Percentiles rank a stretch among this genome's conserved stretches.
Evolutionary conservation across 495 filamentous ascomycete genomes (phyloP).

Genomic region (Parathielavia appendiculata): DNA sequence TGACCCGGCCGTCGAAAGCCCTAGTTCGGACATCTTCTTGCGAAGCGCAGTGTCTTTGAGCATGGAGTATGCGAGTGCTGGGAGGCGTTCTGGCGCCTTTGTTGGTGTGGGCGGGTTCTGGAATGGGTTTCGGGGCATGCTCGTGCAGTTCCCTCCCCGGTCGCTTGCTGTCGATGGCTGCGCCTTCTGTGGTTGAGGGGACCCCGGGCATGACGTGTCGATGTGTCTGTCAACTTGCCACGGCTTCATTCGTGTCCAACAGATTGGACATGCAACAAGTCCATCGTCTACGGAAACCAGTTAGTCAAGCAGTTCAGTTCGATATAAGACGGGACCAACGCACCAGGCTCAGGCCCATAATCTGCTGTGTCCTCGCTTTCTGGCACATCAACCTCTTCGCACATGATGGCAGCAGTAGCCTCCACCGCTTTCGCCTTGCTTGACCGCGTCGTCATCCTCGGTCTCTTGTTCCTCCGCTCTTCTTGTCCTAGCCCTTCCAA

Average conservation of each 20-base stretch:
- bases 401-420: conserved; percentile 33
- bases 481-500: conserved; percentile 34
- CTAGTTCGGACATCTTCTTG: conserved; percentile 75
- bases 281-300: conserved; percentile 54
- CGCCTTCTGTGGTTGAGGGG: conserved; percentile 24
- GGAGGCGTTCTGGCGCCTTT: conserved; percentile 51
- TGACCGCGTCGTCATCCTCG: conserved; percentile 41
- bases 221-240: conserved; percentile 70
- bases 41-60: conserved; percentile 69
- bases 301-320: conserved; percentile 17
- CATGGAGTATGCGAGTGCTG: conserved; percentile 73
- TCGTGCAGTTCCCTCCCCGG: conserved; percentile 19
- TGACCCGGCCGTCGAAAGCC: conserved; percentile 67
- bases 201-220: conserved; percentile 54
- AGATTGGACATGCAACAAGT: conserved; percentile 77
- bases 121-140: conserved; percentile 13
- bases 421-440: conserved; percentile 39
- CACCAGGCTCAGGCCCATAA: conserved; percentile 31
- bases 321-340: not conserved
- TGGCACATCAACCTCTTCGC: conserved; percentile 30
- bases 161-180: conserved; percentile 15
- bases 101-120: conserved; percentile 15
- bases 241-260: conserved; percentile 68
- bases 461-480: conserved; percentile 37
- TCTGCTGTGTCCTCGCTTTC: conserved; percentile 28